Conservation (phyloP, 2,329 filamentous ascomycete genomes). For the Thelonectria olida region DNA sequence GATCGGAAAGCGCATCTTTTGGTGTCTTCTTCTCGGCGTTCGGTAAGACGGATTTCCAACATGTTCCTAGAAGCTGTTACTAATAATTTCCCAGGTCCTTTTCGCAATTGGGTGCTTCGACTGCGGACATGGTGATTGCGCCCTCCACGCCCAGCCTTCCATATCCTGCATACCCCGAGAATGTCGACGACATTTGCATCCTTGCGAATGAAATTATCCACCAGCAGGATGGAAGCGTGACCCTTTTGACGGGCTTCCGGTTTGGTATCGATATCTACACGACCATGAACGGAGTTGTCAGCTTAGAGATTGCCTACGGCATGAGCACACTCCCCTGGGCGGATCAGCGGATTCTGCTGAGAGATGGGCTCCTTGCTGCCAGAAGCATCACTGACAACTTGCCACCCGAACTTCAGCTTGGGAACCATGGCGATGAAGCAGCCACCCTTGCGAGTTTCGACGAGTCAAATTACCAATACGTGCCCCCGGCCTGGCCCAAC, state of each 20-base stretch:
- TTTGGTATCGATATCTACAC: constrained; percentile 80
- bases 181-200: constrained; percentile 87
- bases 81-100: constrained; percentile 66
- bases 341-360: constrained; percentile 78
- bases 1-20: constrained; percentile 82
- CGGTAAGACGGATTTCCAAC: constrained; percentile 54
- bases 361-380: constrained; percentile 74
- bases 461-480: constrained; percentile 60
- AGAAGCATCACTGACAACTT: constrained; percentile 74
- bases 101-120: constrained; percentile 77
- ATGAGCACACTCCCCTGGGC: constrained; percentile 81
- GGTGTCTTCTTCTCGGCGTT: constrained; percentile 80
- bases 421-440: constrained; percentile 49
- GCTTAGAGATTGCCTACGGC: constrained; percentile 85
- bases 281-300: constrained; percentile 81
- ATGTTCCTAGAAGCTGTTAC: constrained; percentile 24
- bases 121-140: constrained; percentile 77
- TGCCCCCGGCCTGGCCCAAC: constrained; percentile 59
- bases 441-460: constrained; percentile 52
- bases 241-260: constrained; percentile 82
- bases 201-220: constrained; percentile 74
- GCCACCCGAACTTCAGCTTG: constrained; percentile 73
- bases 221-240: constrained; percentile 74
- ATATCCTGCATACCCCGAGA: constrained; percentile 81
- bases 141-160: constrained; percentile 79